Evolutionary conservation across 2,329 filamentous ascomycete genomes (phyloP).

Genomic region (Colletotrichum tabaci): DNA sequence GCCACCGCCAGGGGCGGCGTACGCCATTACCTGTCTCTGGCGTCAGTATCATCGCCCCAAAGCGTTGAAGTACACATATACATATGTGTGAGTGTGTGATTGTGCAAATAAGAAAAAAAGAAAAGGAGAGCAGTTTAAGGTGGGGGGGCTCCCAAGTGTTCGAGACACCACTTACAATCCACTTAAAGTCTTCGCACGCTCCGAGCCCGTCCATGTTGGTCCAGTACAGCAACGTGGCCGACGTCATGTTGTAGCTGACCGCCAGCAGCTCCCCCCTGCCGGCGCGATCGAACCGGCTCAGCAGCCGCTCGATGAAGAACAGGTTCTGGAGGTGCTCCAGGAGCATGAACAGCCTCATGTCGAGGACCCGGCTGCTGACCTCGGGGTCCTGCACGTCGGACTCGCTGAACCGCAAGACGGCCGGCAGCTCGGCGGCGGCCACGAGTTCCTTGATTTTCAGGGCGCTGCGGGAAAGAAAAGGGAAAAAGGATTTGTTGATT

Average conservation of each 20-base stretch:
- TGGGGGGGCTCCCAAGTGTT: too few species aligned
- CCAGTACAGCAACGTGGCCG: constrained; percentile 62
- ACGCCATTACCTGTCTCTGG: constrained; percentile 62
- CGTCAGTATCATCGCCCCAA: constrained; percentile 18
- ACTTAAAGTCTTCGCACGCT: constrained; percentile 61
- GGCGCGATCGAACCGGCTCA: constrained; percentile 60
- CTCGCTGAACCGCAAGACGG: constrained; percentile 55
- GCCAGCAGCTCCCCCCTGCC: constrained; percentile 59
- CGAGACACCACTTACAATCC: constrained; percentile 56
- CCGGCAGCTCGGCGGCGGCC: constrained; percentile 54
- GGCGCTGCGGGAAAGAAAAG: constrained; percentile 45
- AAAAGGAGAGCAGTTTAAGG: too few species aligned
- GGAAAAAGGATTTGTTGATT: too few species aligned
- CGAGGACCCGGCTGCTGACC: constrained; percentile 51
- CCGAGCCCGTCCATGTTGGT: constrained; percentile 63
- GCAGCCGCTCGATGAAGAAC: constrained; percentile 71
- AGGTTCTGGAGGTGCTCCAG: constrained; percentile 69
- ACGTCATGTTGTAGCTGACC: constrained; percentile 64
- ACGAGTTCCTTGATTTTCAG: constrained; percentile 53
- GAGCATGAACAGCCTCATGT: constrained; percentile 61
- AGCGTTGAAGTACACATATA: too few species aligned
- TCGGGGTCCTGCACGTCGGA: constrained; percentile 54
- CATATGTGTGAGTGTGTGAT: too few species aligned
- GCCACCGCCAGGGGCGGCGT: constrained; percentile 63
- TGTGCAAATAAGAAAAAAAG: too few species aligned